Evolutionary conservation across 768 basidiomycete species (phyloP).

Genomic region (Podaxis sp.): DNA sequence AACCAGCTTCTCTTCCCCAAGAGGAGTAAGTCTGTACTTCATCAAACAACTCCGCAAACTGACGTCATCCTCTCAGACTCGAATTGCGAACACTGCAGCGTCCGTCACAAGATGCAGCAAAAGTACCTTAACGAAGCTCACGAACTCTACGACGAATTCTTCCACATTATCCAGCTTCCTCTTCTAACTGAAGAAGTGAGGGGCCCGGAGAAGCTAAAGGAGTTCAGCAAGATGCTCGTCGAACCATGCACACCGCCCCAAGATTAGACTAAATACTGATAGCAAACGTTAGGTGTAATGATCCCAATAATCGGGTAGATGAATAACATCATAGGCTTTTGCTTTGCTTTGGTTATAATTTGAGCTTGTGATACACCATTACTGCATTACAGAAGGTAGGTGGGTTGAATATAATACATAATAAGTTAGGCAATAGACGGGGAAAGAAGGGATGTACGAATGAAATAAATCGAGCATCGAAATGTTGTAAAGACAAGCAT

Average conservation of each 20-base stretch:
- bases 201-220: slow-evolving; percentile 89
- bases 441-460: not conserved
- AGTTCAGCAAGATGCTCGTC: slow-evolving; percentile 91
- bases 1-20: slow-evolving; percentile 97
- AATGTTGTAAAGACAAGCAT: not conserved
- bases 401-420: not conserved
- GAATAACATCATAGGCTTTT: not conserved
- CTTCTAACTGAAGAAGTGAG: slow-evolving; percentile 96
- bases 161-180: slow-evolving; percentile 94
- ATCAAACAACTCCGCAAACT: not conserved
- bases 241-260: slow-evolving; percentile 69
- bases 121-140: slow-evolving; percentile 96
- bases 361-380: not conserved
- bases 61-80: slow-evolving; percentile 50
- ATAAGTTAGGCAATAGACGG: not conserved
- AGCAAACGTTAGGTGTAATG: not conserved
- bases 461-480: not conserved
- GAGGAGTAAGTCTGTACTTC: slow-evolving; percentile 52
- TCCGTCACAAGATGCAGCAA: slow-evolving; percentile 97
- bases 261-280: slow-evolving; percentile 25
- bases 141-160: slow-evolving; percentile 97
- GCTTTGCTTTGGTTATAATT: not conserved
- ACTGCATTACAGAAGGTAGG: not conserved
- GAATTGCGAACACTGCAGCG: slow-evolving; percentile 93
- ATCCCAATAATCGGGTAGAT: slow-evolving; percentile 3